Base-by-base conservation (phyloP, 2,329 filamentous ascomycete genomes). In the Colletotrichum camelliae region DNA sequence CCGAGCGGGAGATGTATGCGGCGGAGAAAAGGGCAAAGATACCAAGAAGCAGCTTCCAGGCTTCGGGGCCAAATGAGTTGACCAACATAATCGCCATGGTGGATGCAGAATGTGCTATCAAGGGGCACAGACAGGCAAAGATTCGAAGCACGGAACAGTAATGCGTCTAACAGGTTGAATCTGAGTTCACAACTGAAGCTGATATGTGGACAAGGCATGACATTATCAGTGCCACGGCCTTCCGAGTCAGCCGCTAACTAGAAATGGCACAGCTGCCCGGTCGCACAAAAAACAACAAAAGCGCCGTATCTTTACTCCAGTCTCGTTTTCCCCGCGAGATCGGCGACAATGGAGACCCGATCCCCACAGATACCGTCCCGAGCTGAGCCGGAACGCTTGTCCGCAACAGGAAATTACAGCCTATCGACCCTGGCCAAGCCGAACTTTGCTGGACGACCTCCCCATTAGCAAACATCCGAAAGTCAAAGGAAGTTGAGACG, bases 341-440 rank as follows among this genome's bases (percentile, higher is more conserved):
- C 73, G 64, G 58, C 73, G n/a, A 27, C 43, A 24, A 48, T 43
- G 48, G 64, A n/a, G 43, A 60, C 48, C 43, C 33, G 73, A 65
- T 68, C 73, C 35, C 73, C 69, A 73, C 73, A 43, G n/a, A 18
- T 31, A 60, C 58, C 43, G 70, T 65, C 58, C 73, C 70, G 73
- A 73, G 43, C 13, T 73, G 57, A 35, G 24, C 57, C 70, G 70
- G 73, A 58, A 71, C 27, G 37, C 43, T 73, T 73, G 70, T 64
- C 73, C 73, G 62, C 29, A 75, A 67, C 27, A 8, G 73, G 73
- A 60, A 75, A 75, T 68, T 68, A 31, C 64, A 75, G 33, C 73
- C 73, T 73, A 75, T 75, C 73, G 48, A 68, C 58, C 43, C 24
- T 55, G 24, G 55, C 48, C 33, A 37, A 7, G 21, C 64, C 62